Percentiles rank a stretch among this genome's conserved stretches.
Conservation (phyloP, 129 eudicot genomes). For the Centella asiatica region DNA sequence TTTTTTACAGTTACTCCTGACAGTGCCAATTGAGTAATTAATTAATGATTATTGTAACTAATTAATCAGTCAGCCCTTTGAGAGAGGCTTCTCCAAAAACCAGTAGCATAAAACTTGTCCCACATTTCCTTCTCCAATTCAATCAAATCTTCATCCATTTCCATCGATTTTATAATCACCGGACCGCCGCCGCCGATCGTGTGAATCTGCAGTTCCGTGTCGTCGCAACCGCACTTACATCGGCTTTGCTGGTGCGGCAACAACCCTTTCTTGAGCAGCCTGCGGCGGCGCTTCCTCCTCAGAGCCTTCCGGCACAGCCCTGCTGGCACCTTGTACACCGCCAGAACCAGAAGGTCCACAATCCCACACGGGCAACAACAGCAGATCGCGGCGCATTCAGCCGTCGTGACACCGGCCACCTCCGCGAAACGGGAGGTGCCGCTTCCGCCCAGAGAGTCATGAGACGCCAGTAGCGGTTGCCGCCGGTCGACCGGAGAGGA, state of each 20-base stretch:
- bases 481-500: slow-evolving; percentile 19
- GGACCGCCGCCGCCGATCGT: slow-evolving; percentile 7
- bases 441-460: slow-evolving; percentile 19
- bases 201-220: slow-evolving; percentile 15
- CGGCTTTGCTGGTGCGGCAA: slow-evolving; percentile 6
- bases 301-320: slow-evolving; percentile 61
- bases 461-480: slow-evolving; percentile 19
- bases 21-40: neutral
- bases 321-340: slow-evolving; percentile 67
- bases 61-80: neutral
- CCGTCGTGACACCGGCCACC: slow-evolving; percentile 77
- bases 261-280: slow-evolving; percentile 33
- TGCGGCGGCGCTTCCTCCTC: slow-evolving; percentile 32
- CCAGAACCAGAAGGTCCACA: slow-evolving; percentile 37
- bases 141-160: slow-evolving; percentile 36
- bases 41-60: neutral
- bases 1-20: neutral
- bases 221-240: slow-evolving; percentile 23
- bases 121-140: slow-evolving; percentile 79
- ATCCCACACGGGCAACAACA: slow-evolving; percentile 70
- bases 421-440: slow-evolving; percentile 32
- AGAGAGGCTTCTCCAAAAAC: slow-evolving; percentile 71
- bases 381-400: slow-evolving; percentile 76
- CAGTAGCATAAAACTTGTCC: slow-evolving; percentile 55
- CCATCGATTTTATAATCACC: slow-evolving; percentile 10